A percentile compares a stretch with the other conserved stretches of the same genome.
phyloP scores from a whole-genome alignment of 2,329 filamentous ascomycete genomes.

The Phialophora expanda region DNA sequence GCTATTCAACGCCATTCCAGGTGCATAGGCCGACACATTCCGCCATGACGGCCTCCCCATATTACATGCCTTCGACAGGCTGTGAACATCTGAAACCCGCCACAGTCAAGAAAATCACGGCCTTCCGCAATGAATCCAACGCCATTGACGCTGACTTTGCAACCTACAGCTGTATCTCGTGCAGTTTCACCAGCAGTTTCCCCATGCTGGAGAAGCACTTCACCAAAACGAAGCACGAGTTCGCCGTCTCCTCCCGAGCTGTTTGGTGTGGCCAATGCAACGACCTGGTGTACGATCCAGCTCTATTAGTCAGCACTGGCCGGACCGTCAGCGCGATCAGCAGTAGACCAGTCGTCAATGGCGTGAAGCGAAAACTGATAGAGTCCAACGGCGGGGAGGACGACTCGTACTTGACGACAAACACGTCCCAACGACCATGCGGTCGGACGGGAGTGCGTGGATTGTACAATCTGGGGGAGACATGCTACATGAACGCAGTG shows the following conservation, averaged over 20 bases:
- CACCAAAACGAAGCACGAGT: slow-evolving; percentile 35
- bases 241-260: slow-evolving; percentile 34
- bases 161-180: slow-evolving; percentile 37
- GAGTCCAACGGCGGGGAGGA: slow-evolving; percentile 60
- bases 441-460: slow-evolving; percentile 86
- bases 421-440: slow-evolving; percentile 67
- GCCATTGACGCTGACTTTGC: slow-evolving; percentile 33
- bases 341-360: slow-evolving; percentile 18
- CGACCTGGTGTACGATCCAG: slow-evolving; percentile 39
- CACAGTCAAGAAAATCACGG: slow-evolving; percentile 31
- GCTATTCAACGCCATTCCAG: neutral
- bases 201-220: slow-evolving; percentile 36
- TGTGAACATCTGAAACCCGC: slow-evolving; percentile 39
- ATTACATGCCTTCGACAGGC: slow-evolving; percentile 35
- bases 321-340: slow-evolving; percentile 14
- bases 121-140: slow-evolving; percentile 23
- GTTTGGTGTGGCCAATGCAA: slow-evolving; percentile 38
- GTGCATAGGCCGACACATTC: neutral
- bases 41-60: slow-evolving; percentile 26
- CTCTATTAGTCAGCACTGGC: slow-evolving; percentile 24
- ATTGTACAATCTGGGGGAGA: slow-evolving; percentile 97
- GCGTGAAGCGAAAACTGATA: slow-evolving; percentile 46
- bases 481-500: slow-evolving; percentile 97
- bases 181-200: slow-evolving; percentile 33
- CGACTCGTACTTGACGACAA: slow-evolving; percentile 49